Evolutionary conservation across 768 basidiomycete genomes (phyloP).

Genomic region (Omphalotus guepiniiformis): DNA sequence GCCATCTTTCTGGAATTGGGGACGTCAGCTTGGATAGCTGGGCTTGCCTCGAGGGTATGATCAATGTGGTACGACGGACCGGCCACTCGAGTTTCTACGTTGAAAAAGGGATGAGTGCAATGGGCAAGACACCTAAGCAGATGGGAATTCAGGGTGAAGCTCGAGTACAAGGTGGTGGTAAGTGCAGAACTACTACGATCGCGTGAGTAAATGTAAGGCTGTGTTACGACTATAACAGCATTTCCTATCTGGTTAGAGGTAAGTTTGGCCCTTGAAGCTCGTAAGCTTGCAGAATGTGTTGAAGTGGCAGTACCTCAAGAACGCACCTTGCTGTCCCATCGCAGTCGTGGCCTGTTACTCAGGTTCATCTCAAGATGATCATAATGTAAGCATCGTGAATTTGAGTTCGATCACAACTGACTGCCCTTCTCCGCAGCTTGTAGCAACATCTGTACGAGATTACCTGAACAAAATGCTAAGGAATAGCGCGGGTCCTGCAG

Average conservation of each 20-base stretch:
- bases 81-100: constrained; percentile 86
- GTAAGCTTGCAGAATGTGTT: constrained; percentile 6
- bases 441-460: constrained; percentile 62
- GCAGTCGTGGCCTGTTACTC: constrained; percentile 77
- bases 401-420: background rate
- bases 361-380: constrained; percentile 77
- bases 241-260: constrained; percentile 70
- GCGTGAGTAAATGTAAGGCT: no score
- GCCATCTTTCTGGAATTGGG: constrained; percentile 57
- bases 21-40: constrained; percentile 83
- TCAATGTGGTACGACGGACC: constrained; percentile 71
- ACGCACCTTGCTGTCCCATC: constrained; percentile 79
- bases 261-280: constrained; percentile 16
- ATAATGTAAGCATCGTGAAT: constrained; percentile 47
- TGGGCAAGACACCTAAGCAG: constrained; percentile 73
- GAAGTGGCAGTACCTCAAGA: constrained; percentile 36
- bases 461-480: constrained; percentile 59
- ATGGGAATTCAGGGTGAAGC: constrained; percentile 65
- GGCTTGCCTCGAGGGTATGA: constrained; percentile 74
- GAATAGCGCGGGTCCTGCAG: constrained; percentile 26
- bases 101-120: constrained; percentile 81
- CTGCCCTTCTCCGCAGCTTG: constrained; percentile 39
- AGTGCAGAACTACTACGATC: constrained; percentile 23
- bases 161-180: constrained; percentile 74
- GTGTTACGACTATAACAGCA: background rate